A percentile compares a stretch with the other conserved stretches of the same genome.
phyloP scores from a whole-genome alignment of 1,139 yeast genomes.

The Yamadazyma triangularis region DNA sequence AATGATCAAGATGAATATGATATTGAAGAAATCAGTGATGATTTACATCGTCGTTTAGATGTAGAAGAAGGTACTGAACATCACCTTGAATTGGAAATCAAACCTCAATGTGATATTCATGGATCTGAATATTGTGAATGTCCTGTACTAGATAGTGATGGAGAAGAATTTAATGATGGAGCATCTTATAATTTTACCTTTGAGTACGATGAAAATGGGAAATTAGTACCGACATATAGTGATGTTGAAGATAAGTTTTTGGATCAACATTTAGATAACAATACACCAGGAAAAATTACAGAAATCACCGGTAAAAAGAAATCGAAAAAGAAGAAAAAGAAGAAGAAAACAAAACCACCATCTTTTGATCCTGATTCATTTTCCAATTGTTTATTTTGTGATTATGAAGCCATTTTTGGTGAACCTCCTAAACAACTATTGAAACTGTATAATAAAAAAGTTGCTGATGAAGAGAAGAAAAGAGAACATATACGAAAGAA shows the following conservation, averaged over 20 bases:
- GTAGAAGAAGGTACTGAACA: conserved; percentile 27
- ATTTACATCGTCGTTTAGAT: conserved; percentile 12
- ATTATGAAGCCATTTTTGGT: conserved; percentile 14
- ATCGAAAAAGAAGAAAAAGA: conserved; percentile 9
- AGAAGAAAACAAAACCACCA: conserved; percentile 2
- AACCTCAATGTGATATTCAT: conserved; percentile 29
- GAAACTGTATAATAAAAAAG: conserved; percentile 24
- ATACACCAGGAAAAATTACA: conserved; percentile 5
- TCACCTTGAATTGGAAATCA: conserved; percentile 41
- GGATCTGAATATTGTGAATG: conserved; percentile 30
- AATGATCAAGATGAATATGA: conserved; percentile 35
- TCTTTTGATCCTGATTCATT: conserved; percentile 10
- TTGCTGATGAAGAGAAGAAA: conserved; percentile 29
- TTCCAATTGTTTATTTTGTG: conserved; percentile 14
- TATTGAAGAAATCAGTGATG: conserved; percentile 29
- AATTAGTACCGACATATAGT: conserved; percentile 30
- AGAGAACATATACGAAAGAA: conserved; percentile 32
- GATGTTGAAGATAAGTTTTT: conserved; percentile 9
- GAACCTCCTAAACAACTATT: conserved; percentile 21
- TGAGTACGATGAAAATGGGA: conserved; percentile 41
- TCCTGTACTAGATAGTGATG: conserved; percentile 22
- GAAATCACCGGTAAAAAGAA: conserved; percentile 6
- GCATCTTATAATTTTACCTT: conserved; percentile 44
- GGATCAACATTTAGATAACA: conserved; percentile 13
- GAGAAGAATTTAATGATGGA: conserved; percentile 20